phyloP scores from a whole-genome alignment of 345 rosid genomes.

The Euphorbia peplus region DNA sequence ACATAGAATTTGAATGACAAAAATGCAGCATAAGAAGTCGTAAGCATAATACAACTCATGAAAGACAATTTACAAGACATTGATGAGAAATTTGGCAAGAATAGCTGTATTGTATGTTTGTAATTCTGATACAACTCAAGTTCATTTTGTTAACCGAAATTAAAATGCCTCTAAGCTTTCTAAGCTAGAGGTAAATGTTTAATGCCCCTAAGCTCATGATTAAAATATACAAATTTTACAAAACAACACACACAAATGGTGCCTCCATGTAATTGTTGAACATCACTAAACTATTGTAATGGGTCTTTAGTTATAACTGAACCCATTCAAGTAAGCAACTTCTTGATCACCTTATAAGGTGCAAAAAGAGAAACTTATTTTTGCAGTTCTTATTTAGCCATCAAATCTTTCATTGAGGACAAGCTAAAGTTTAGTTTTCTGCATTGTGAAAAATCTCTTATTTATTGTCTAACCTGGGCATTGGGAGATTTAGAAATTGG shows the following conservation, averaged over 20 bases:
- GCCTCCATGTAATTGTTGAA: too few species aligned
- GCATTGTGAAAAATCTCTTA: background rate
- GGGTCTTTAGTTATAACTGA: too few species aligned
- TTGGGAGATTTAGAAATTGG: too few species aligned
- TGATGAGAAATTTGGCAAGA: background rate
- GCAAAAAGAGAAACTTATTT: background rate
- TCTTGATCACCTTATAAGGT: background rate
- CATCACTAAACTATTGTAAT: too few species aligned
- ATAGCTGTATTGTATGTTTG: background rate
- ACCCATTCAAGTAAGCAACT: background rate
- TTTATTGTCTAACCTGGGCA: background rate
- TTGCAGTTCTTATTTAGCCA: background rate
- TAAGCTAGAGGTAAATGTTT: background rate
- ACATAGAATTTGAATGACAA: background rate
- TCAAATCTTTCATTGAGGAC: background rate
- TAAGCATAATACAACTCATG: background rate
- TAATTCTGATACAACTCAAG: background rate
- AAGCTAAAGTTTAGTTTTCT: background rate
- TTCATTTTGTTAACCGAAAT: background rate
- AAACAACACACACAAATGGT: too few species aligned
- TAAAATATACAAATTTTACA: too few species aligned
- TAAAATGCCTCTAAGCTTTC: background rate
- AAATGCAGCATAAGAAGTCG: background rate
- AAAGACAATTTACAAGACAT: background rate
- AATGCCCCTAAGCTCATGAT: background rate